Percentiles rank a stretch among this genome's conserved stretches.
Conservation (phyloP, 2,329 filamentous ascomycete genomes). For the Exophiala dermatitidis region DNA sequence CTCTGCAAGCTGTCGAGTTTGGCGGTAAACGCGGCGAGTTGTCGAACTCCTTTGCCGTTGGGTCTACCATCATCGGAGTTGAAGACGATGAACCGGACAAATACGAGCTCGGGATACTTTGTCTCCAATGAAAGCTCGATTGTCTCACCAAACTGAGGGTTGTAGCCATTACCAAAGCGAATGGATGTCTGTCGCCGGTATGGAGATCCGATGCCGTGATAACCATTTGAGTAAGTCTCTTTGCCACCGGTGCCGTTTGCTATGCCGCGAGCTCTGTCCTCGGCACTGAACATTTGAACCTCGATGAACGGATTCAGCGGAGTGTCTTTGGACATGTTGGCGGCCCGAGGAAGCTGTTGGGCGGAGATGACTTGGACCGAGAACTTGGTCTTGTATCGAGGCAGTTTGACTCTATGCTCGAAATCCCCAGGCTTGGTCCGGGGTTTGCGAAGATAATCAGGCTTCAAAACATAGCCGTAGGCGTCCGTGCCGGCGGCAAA, state of each 20-base stretch:
- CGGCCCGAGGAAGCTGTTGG: constrained; percentile 83
- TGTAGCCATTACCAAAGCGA: constrained; percentile 83
- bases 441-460: constrained; percentile 62
- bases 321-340: constrained; percentile 61
- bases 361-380: constrained; percentile 85
- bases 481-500: constrained; percentile 81
- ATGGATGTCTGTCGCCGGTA: constrained; percentile 73
- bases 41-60: constrained; percentile 54
- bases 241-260: constrained; percentile 60
- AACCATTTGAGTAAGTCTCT: constrained; percentile 56
- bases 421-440: constrained; percentile 27
- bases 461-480: constrained; percentile 90
- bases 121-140: constrained; percentile 79
- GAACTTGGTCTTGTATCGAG: constrained; percentile 61
- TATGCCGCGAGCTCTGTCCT: constrained; percentile 75
- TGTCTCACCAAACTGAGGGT: constrained; percentile 74
- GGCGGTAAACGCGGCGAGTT: constrained; percentile 83
- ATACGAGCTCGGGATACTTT: constrained; percentile 89
- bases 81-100: constrained; percentile 87
- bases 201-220: constrained; percentile 62
- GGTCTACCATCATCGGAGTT: constrained; percentile 70
- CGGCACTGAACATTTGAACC: constrained; percentile 87
- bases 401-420: constrained; percentile 31
- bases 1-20: constrained; percentile 85
- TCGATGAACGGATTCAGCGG: constrained; percentile 89